phyloP scores from a whole-genome alignment of 2,329 filamentous ascomycete species.

The Decorospora gaudefroyi region DNA sequence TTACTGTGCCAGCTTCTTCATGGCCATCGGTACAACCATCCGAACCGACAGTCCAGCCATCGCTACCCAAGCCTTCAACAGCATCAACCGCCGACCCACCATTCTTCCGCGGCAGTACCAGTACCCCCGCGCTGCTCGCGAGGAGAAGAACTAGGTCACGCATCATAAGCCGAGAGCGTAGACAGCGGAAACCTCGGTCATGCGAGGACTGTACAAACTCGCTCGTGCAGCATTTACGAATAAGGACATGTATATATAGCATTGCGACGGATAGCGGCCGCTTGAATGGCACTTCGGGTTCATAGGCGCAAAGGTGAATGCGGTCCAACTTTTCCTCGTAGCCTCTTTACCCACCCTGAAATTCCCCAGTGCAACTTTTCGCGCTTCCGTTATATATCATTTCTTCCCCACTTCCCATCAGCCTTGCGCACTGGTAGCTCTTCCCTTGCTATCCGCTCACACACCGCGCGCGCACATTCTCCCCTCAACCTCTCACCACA shows the following conservation, averaged over 20 bases:
- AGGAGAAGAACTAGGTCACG: conserved; percentile 37
- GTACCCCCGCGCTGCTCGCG: conserved; percentile 29
- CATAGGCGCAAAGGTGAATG: conserved; percentile 2
- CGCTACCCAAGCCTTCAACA: conserved; percentile 73
- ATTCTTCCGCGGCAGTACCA: conserved; percentile 58
- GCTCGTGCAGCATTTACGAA: conserved; percentile 7
- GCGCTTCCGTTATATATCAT: no score
- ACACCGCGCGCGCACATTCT: neutral
- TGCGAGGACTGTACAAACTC: conserved; percentile 24
- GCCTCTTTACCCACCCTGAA: neutral
- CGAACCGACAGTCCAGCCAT: conserved; percentile 84
- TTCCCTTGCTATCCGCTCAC: neutral
- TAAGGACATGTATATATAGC: conserved; percentile 19
- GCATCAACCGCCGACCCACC: conserved; percentile 71
- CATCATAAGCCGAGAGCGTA: neutral
- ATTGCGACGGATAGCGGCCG: conserved; percentile 5
- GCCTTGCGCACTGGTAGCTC: no score
- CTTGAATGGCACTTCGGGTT: neutral
- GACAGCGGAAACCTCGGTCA: conserved; percentile 4
- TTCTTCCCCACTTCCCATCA: no score
- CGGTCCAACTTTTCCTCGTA: neutral
- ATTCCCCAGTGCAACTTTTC: no score
- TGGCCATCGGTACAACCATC: conserved; percentile 97
- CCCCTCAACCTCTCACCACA: neutral
- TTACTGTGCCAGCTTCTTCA: conserved; percentile 72